Percentiles rank a stretch among this genome's conserved stretches.
phyloP scores from a whole-genome alignment of 2,329 filamentous ascomycete genomes.

The Aspergillus ustus region DNA sequence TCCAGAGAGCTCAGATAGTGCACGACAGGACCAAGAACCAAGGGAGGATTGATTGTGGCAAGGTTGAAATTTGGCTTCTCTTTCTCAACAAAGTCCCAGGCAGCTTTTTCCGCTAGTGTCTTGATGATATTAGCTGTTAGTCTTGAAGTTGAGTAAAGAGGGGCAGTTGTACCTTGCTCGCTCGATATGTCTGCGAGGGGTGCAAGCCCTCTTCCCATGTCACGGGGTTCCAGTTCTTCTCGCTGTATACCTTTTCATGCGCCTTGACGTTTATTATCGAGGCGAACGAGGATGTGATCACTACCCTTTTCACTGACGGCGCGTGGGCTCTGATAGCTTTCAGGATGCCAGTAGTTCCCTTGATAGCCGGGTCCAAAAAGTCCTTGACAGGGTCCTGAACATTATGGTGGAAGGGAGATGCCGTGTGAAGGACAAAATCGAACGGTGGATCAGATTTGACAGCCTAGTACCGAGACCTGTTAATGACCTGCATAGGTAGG shows the following conservation, averaged over 20 bases:
- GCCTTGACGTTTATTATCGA: slow-evolving; percentile 59
- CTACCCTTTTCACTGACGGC: slow-evolving; percentile 72
- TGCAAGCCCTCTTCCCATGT: slow-evolving; percentile 47
- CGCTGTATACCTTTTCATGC: slow-evolving; percentile 41
- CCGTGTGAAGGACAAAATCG: slow-evolving; percentile 75
- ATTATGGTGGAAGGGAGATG: slow-evolving; percentile 74
- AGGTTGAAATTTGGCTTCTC: slow-evolving; percentile 64
- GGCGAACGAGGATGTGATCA: slow-evolving; percentile 72
- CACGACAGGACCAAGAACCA: slow-evolving; percentile 67
- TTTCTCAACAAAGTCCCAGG: slow-evolving; percentile 66
- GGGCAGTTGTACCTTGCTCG: slow-evolving; percentile 54
- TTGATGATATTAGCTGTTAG: slow-evolving; percentile 16
- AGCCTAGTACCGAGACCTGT: slow-evolving; percentile 40
- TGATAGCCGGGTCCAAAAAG: slow-evolving; percentile 64
- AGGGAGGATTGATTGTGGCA: slow-evolving; percentile 65
- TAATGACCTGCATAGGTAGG: neutral
- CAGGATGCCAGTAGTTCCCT: slow-evolving; percentile 66
- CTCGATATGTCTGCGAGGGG: slow-evolving; percentile 47
- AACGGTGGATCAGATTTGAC: slow-evolving; percentile 68
- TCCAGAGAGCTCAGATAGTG: slow-evolving; percentile 67
- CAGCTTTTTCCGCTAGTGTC: slow-evolving; percentile 67
- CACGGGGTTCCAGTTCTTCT: slow-evolving; percentile 50
- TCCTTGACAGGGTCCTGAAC: slow-evolving; percentile 71
- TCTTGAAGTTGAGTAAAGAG: neutral
- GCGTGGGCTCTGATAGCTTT: slow-evolving; percentile 65